phyloP scores from a whole-genome alignment of 495 filamentous ascomycete genomes.

The Xylaria acuta region DNA sequence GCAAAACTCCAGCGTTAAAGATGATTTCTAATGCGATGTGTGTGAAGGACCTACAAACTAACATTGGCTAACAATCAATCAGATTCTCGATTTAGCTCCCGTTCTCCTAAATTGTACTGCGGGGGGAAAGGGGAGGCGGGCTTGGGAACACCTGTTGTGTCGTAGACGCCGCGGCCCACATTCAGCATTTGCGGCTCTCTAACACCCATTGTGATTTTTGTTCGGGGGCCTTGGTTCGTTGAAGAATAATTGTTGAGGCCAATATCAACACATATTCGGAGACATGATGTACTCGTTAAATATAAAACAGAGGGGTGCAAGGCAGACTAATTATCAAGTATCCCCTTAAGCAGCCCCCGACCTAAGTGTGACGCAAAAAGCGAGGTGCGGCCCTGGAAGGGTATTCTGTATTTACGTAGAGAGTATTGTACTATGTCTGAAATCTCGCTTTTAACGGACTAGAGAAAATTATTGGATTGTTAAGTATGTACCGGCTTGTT shows the following conservation, averaged over 20 bases:
- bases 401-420: neutral
- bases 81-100: neutral
- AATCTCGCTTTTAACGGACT: neutral
- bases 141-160: constrained; percentile 62
- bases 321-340: neutral
- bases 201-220: constrained; percentile 50
- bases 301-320: neutral
- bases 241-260: neutral
- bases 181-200: constrained; percentile 54
- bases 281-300: neutral
- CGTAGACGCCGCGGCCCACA: constrained; percentile 63
- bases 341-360: neutral
- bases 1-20: neutral
- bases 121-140: constrained; percentile 53
- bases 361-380: neutral
- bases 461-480: neutral
- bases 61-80: neutral
- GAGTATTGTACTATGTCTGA: neutral
- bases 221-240: neutral
- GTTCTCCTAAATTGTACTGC: neutral
- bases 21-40: neutral
- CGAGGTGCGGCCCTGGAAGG: neutral
- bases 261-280: constrained; percentile 5
- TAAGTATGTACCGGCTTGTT: neutral
- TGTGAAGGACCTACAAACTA: neutral